Conservation (phyloP, 164 flowering plant species). For the Cinnamomum chago region DNA sequence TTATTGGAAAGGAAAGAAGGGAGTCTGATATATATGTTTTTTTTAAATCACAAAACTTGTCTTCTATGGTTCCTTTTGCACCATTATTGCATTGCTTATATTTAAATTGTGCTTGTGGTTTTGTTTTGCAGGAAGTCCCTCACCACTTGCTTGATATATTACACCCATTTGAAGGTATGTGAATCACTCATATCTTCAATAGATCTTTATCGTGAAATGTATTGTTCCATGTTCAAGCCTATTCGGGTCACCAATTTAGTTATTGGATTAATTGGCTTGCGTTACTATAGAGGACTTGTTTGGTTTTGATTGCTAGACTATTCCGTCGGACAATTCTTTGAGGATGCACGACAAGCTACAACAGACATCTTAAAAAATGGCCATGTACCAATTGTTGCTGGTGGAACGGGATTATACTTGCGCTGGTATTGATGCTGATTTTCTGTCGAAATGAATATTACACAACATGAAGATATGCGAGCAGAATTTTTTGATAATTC, state of each 20-base stretch:
- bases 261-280: too few species aligned
- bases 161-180: conserved; percentile 78
- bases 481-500: not conserved
- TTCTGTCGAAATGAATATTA: not conserved
- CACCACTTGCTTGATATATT: conserved; percentile 89
- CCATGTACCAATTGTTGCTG: conserved; percentile 81
- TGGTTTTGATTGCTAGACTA: conserved; percentile 44
- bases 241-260: too few species aligned
- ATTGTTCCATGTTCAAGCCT: too few species aligned
- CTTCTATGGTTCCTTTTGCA: too few species aligned
- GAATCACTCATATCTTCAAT: not conserved
- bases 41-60: too few species aligned
- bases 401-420: conserved; percentile 92
- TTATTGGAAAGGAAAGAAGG: too few species aligned
- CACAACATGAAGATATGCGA: too few species aligned
- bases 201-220: too few species aligned
- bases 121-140: conserved; percentile 67
- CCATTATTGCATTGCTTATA: not conserved
- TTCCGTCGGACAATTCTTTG: conserved; percentile 86
- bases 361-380: conserved; percentile 55
- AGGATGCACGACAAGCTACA: conserved; percentile 85
- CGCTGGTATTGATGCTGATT: conserved; percentile 53
- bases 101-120: not conserved
- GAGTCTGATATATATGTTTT: too few species aligned
- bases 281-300: not conserved